Conservation (phyloP, 345 rosid species). For the Mangifera indica region DNA sequence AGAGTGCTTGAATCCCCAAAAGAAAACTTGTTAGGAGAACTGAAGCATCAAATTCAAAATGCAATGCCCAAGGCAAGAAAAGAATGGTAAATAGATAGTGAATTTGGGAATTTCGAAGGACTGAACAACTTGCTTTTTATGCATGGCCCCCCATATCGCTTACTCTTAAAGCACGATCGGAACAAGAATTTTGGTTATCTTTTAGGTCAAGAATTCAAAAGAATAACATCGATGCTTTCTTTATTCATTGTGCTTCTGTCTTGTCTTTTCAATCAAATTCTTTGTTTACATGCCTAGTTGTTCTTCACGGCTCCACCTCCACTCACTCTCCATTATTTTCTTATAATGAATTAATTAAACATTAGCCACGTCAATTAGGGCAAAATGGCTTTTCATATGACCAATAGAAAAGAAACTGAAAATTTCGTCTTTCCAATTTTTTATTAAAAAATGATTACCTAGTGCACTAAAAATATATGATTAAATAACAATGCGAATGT, state of each 20-base stretch:
- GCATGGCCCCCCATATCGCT: conserved; percentile 21
- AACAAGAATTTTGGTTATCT: not conserved
- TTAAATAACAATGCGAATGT: too few relatives aligned
- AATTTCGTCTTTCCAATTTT: not conserved
- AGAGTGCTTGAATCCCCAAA: not conserved
- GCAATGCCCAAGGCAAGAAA: conserved; percentile 39
- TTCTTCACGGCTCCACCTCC: conserved; percentile 31
- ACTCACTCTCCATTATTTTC: conserved; percentile 9
- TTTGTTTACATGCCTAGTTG: conserved; percentile 12
- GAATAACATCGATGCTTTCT: not conserved
- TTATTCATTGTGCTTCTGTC: conserved; percentile 4
- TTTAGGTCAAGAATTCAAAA: too few relatives aligned
- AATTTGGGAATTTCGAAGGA: conserved; percentile 11
- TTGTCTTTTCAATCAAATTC: conserved; percentile 26
- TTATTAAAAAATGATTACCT: too few relatives aligned
- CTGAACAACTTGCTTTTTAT: conserved; percentile 12
- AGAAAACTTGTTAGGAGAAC: not conserved
- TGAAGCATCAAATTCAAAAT: conserved; percentile 26
- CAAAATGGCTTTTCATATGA: not conserved
- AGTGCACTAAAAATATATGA: too few relatives aligned
- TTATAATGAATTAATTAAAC: conserved; percentile 8
- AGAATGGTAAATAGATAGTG: conserved; percentile 16
- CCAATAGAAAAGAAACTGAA: not conserved
- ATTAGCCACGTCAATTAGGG: too few relatives aligned
- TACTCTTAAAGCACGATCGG: conserved; percentile 25